A percentile compares a stretch with the other conserved stretches of the same genome.
These are phyloP conservation scores for Talaromyces thailandensis DNA, from an alignment of 495 filamentous ascomycete genomes.

Conservation along the genomic window DNA sequence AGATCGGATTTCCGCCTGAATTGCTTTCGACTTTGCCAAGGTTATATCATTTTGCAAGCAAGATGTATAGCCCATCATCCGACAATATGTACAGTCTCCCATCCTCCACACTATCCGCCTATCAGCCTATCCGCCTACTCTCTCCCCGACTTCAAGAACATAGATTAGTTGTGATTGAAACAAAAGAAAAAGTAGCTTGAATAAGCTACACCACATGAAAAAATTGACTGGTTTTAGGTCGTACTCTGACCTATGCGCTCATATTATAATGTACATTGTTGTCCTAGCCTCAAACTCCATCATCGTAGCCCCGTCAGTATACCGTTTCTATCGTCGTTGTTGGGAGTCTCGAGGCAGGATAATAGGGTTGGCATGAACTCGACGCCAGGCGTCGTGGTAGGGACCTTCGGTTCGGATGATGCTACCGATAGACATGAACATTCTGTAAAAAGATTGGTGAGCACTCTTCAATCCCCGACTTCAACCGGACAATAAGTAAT, in stretches of 20 bases:
- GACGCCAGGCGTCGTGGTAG: conserved; percentile 39
- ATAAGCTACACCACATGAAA: not conserved
- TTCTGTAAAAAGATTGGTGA: conserved; percentile 39
- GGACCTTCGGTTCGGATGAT: conserved; percentile 80
- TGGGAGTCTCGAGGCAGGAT: conserved; percentile 37
- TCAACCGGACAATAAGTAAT: not conserved
- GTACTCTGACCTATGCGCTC: not conserved
- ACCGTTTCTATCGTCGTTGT: conserved; percentile 14
- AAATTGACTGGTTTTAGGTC: not conserved
- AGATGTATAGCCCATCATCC: not conserved
- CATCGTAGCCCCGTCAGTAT: not conserved
- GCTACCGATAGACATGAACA: conserved; percentile 98
- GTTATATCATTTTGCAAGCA: not conserved
- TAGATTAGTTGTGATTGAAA: not conserved
- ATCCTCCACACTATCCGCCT: not conserved
- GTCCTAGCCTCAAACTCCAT: not conserved
- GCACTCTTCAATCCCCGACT: not conserved
- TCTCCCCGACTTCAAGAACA: not conserved
- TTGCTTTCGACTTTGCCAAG: not conserved
- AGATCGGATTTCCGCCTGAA: no score
- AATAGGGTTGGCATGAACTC: conserved; percentile 35
- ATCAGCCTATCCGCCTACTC: not conserved
- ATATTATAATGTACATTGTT: conserved; percentile 2
- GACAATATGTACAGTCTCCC: not conserved
- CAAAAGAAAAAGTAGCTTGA: not conserved